These are phyloP conservation scores for Coix lacrymajobi DNA, from an alignment of 176 grass and related monocot species.

Conservation along the genomic window DNA sequence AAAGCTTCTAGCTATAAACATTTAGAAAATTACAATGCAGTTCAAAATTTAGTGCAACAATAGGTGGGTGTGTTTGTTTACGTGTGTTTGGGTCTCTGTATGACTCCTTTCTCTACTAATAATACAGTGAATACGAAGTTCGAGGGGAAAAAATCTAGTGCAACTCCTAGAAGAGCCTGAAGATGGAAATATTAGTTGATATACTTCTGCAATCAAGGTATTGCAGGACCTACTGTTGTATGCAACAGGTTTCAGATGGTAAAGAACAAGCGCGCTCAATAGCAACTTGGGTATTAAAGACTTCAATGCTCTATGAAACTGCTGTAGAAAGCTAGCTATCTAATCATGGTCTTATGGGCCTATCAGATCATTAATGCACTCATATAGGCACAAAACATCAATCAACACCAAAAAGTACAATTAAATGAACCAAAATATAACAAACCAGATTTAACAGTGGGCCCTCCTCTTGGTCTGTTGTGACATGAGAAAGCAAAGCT, in stretches of 20 bases:
- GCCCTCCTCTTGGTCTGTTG: constrained; percentile 86
- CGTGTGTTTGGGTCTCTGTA: no score
- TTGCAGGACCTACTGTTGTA: not conserved
- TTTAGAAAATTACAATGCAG: not conserved
- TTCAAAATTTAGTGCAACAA: not conserved
- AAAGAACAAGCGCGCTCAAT: not conserved
- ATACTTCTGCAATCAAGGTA: not conserved
- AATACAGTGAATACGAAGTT: no score
- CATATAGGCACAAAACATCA: not conserved
- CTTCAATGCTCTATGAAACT: not conserved
- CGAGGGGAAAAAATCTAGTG: no score
- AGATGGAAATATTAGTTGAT: not conserved
- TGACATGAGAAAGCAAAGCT: constrained; percentile 87
- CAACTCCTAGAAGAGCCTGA: not conserved
- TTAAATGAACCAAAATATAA: constrained; percentile 14
- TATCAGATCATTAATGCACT: not conserved
- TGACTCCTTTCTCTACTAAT: no score
- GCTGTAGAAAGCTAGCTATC: not conserved
- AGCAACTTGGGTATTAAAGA: not conserved
- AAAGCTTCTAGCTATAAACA: not conserved
- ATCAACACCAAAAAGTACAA: not conserved
- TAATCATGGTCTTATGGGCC: not conserved
- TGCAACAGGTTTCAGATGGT: not conserved
- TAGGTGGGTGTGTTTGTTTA: no score
- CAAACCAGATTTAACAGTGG: constrained; percentile 76